phyloP scores from a whole-genome alignment of 2,329 filamentous ascomycete genomes.

The Botryotinia calthae region DNA sequence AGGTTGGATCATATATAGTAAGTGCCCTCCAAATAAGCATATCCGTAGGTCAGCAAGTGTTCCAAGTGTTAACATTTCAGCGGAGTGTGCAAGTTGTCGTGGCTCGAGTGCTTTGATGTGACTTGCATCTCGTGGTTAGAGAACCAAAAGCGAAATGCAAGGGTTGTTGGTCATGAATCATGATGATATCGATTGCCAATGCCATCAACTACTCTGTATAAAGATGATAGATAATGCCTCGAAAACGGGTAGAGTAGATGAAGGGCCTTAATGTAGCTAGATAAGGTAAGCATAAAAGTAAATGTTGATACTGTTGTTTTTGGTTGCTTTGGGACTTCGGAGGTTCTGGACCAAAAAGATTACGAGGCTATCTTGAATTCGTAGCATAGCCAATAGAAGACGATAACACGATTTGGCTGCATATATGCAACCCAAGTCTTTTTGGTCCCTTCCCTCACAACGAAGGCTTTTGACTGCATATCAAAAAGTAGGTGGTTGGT shows the following conservation, averaged over 20 bases:
- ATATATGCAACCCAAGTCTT: slow-evolving; percentile 16
- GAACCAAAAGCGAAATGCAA: slow-evolving; percentile 24
- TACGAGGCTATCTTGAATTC: slow-evolving; percentile 17
- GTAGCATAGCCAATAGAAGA: not conserved
- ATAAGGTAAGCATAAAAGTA: not conserved
- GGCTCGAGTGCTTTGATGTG: slow-evolving; percentile 36
- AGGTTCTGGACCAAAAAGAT: slow-evolving; percentile 10
- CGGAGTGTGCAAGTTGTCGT: slow-evolving; percentile 32
- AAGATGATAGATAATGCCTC: not conserved
- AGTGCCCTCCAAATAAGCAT: not conserved
- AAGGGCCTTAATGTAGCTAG: not conserved
- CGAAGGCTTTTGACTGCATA: slow-evolving; percentile 1
- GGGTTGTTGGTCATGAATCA: slow-evolving; percentile 15
- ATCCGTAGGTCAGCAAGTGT: slow-evolving; percentile 12
- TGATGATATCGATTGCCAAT: slow-evolving; percentile 3
- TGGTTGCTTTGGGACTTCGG: not conserved
- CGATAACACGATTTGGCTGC: not conserved
- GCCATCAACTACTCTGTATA: not conserved
- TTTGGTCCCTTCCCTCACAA: not conserved
- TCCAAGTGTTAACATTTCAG: slow-evolving; percentile 4
- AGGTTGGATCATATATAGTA: slow-evolving; percentile 15
- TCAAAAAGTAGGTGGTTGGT: slow-evolving; percentile 9
- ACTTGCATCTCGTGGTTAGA: slow-evolving; percentile 32
- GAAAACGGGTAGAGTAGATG: not conserved
- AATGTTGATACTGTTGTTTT: not conserved